phyloP scores from a whole-genome alignment of 2,329 filamentous ascomycete species.

The Coniochaeta prunicola region DNA sequence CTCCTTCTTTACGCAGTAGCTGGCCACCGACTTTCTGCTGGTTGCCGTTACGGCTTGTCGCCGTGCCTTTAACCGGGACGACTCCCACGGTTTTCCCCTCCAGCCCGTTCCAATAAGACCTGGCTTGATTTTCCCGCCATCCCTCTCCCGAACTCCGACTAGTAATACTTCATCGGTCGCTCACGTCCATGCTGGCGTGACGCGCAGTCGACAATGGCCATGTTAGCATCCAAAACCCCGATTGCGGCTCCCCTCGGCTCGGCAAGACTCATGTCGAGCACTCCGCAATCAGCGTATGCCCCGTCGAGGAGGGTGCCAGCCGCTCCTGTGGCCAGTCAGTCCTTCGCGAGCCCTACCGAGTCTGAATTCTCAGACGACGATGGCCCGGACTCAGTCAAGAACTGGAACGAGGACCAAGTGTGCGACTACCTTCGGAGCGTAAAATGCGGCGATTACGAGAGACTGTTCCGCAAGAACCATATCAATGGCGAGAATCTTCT shows the following conservation, averaged over 20 bases:
- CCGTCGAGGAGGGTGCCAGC: conserved; percentile 45
- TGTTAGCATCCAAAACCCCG: conserved; percentile 69
- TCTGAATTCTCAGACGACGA: conserved; percentile 87
- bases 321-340: conserved; percentile 42
- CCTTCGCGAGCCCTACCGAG: conserved; percentile 77
- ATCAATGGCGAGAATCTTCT: conserved; percentile 96
- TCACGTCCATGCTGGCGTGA: conserved; percentile 1
- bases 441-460: conserved; percentile 90
- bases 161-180: background rate
- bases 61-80: background rate
- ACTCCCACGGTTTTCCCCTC: background rate
- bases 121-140: background rate
- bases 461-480: conserved; percentile 82
- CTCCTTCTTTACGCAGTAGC: background rate
- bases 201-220: conserved; percentile 51
- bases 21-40: background rate
- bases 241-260: conserved; percentile 52
- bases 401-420: conserved; percentile 88
- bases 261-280: conserved; percentile 33
- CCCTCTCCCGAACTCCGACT: background rate
- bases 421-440: conserved; percentile 86
- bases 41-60: background rate
- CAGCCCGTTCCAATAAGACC: background rate
- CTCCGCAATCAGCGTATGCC: conserved; percentile 40
- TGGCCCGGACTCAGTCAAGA: conserved; percentile 66